Evolutionary conservation across 345 rosid genomes (phyloP), one percentile per base, ranked within the genome.

Genomic region (Populus alba): DNA sequence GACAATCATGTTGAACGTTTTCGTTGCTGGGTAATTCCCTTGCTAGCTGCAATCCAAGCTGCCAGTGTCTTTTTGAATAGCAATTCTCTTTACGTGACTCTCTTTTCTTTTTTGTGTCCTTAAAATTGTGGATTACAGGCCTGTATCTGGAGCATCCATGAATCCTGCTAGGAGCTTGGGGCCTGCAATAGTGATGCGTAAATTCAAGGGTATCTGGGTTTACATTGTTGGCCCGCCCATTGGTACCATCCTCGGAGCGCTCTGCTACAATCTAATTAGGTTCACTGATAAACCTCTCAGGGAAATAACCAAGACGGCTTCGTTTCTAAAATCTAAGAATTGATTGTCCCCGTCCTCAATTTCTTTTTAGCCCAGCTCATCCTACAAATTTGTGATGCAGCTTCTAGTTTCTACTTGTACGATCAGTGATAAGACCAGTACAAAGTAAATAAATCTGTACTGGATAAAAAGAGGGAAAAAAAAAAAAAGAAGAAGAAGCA

Each of bases 121-220:
- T 35, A 2, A 12, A 9, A 63, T 75, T 27, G 3, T 65, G 25
- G 3, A 10, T 22, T 69, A 71, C 78, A 86, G 88, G 39, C 87
- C 87, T 37, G 68, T 84, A 53, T 83, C 89, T 29, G 87, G 87
- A 55, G 87, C 84, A 71, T 84, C 89, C 6, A 86, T 86, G 89
- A 86, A 86, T 67, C 87, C 87, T 7, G 85, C 84, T 6, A 82
- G 89, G 77, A 72, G 78, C 39, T 45, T 86, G 25, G 87, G 87
- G 33, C 89, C 89, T 6, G 87, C 87, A 16, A 59, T 86, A 16
- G 82, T 83, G 3, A 80, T 79, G 75, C 73, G 53, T 11, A 39
- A 27, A 61, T 84, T 67, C 71, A 69, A 73, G 47, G 77, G 79
- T 18, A n/a, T 86, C 5, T 86, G 89, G 89, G 83, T 80, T 13